phyloP scores from a whole-genome alignment of 176 grass and related monocot species.

The Metroxylon sagu region DNA sequence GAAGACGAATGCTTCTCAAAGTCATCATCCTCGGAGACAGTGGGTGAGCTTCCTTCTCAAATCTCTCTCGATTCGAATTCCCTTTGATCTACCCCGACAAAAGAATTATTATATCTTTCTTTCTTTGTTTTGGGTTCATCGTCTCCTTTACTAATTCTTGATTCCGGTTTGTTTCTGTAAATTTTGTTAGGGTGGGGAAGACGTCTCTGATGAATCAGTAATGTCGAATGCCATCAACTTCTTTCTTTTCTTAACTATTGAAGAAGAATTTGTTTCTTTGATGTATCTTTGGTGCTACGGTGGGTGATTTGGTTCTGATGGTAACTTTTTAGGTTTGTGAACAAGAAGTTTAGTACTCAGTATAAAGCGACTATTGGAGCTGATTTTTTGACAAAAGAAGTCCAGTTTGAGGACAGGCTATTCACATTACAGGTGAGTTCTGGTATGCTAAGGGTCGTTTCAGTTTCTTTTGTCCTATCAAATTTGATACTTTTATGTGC shows the following conservation, averaged over 20 bases:
- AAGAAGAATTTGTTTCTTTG: not conserved
- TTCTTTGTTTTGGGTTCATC: not conserved
- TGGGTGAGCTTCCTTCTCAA: constrained; percentile 33
- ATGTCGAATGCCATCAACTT: constrained; percentile 2
- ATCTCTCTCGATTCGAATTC: too few species aligned
- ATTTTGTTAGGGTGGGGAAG: constrained; percentile 67
- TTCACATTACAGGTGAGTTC: constrained; percentile 78
- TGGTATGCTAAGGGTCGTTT: not conserved
- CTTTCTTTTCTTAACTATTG: not conserved
- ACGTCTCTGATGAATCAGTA: constrained; percentile 98
- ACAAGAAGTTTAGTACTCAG: constrained; percentile 93
- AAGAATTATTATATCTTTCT: not conserved
- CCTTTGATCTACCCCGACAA: too few species aligned
- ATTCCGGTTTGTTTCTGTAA: not conserved
- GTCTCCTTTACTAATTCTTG: not conserved
- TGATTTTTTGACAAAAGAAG: constrained; percentile 92
- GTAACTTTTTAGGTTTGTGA: constrained; percentile 53
- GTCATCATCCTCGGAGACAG: constrained; percentile 99
- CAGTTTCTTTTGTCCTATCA: too few species aligned
- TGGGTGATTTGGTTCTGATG: not conserved
- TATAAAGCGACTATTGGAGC: constrained; percentile 91
- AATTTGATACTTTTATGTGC: too few species aligned
- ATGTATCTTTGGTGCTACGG: not conserved
- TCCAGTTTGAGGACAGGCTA: constrained; percentile 79
- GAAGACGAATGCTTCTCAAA: constrained; percentile 94